These are phyloP conservation scores for Epichloe elymi DNA, from an alignment of 2,329 filamentous ascomycete species.

Conservation along the genomic window DNA sequence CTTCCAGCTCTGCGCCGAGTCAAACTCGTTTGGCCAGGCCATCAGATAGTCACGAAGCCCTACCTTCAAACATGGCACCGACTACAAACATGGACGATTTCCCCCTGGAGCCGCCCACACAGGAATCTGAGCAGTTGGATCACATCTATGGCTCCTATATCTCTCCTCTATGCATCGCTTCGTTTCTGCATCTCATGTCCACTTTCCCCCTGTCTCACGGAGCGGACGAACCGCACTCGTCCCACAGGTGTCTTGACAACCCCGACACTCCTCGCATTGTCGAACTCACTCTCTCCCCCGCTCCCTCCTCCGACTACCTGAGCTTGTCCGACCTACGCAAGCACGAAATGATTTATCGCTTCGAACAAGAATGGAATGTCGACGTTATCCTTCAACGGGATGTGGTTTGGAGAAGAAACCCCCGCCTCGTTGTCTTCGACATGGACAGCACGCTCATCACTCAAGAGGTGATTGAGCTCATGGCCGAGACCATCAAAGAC, in stretches of 20 bases:
- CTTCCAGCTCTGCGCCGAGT: constrained; percentile 8
- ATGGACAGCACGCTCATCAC: constrained; percentile 98
- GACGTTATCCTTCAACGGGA: constrained; percentile 69
- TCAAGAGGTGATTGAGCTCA: constrained; percentile 93
- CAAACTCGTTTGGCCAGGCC: constrained; percentile 14
- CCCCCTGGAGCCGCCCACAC: constrained; percentile 44
- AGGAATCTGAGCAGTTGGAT: constrained; percentile 44
- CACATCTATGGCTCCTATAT: constrained; percentile 54
- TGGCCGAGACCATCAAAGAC: constrained; percentile 64
- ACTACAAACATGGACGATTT: constrained; percentile 44
- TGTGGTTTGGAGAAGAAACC: constrained; percentile 61
- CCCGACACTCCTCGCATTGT: constrained; percentile 48
- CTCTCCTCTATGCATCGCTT: constrained; percentile 51
- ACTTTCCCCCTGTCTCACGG: constrained; percentile 42
- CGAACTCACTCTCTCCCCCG: constrained; percentile 52
- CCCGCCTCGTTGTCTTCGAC: constrained; percentile 85
- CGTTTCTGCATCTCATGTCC: constrained; percentile 53
- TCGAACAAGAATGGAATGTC: constrained; percentile 81
- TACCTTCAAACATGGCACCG: constrained; percentile 43
- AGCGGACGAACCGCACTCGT: constrained; percentile 41
- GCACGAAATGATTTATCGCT: constrained; percentile 69
- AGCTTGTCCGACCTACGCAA: constrained; percentile 58
- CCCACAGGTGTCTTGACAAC: constrained; percentile 52
- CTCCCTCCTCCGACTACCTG: constrained; percentile 48
- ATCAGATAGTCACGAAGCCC: constrained; percentile 20